Conservation (phyloP, 116 monocot genomes). For the Cymodocea nodosa region DNA sequence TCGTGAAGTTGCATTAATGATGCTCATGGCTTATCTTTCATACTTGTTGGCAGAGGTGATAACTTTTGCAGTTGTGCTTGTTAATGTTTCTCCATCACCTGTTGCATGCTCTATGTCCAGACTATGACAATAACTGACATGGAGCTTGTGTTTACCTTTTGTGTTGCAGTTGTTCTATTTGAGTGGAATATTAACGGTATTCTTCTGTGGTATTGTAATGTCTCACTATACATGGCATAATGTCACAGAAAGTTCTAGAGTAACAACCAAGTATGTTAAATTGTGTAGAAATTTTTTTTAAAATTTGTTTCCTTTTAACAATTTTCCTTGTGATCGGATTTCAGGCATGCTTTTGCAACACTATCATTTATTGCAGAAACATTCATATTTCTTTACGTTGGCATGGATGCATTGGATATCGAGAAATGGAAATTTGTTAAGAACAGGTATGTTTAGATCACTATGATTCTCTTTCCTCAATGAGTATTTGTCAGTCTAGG, state of each 20-base stretch:
- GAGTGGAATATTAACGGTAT: conserved; percentile 95
- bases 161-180: conserved; percentile 69
- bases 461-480: too few relatives aligned
- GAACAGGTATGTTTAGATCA: conserved; percentile 41
- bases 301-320: neutral
- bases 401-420: conserved; percentile 98
- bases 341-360: conserved; percentile 97
- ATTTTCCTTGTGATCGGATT: neutral
- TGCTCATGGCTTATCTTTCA: conserved; percentile 96
- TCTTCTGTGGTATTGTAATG: conserved; percentile 99
- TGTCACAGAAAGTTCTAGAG: conserved; percentile 96
- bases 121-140: neutral
- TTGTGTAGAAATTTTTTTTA: neutral
- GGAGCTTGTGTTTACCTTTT: neutral
- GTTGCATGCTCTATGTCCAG: neutral
- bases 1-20: conserved; percentile 98
- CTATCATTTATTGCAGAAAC: conserved; percentile 89
- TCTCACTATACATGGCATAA: conserved; percentile 99
- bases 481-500: too few relatives aligned
- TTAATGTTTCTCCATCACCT: neutral
- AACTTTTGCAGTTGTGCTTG: neutral
- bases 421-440: conserved; percentile 90
- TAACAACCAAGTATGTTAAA: conserved; percentile 80
- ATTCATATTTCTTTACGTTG: conserved; percentile 95
- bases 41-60: conserved; percentile 88